phyloP scores from a whole-genome alignment of 495 filamentous ascomycete species.

The Neurospora sp. region DNA sequence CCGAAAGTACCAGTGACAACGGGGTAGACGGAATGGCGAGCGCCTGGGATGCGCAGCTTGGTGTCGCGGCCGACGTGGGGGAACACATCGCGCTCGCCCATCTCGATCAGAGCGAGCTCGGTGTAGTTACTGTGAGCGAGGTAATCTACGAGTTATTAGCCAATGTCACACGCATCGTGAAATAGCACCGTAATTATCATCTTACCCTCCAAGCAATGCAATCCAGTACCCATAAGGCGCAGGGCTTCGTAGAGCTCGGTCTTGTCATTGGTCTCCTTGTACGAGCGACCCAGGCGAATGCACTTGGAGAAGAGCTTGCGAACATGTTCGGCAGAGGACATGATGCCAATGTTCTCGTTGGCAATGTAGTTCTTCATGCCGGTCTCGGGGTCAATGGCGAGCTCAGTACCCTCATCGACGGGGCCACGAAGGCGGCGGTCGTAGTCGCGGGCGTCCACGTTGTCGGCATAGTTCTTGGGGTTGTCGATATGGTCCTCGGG shows the following conservation, averaged over 20 bases:
- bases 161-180: neutral
- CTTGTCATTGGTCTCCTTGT: constrained; percentile 49
- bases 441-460: constrained; percentile 73
- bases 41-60: constrained; percentile 54
- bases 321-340: constrained; percentile 65
- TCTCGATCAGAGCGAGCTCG: constrained; percentile 74
- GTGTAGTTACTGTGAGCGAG: constrained; percentile 86
- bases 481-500: constrained; percentile 86
- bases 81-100: constrained; percentile 71
- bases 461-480: constrained; percentile 69
- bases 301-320: constrained; percentile 59
- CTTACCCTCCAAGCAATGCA: constrained; percentile 75
- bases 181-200: neutral
- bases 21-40: constrained; percentile 55
- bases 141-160: constrained; percentile 46
- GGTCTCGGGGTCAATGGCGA: constrained; percentile 64
- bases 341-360: constrained; percentile 61
- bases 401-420: constrained; percentile 66
- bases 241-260: constrained; percentile 76
- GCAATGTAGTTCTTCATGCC: constrained; percentile 91
- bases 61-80: constrained; percentile 73
- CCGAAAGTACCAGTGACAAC: constrained; percentile 86
- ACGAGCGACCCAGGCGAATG: constrained; percentile 65
- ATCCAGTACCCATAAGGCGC: constrained; percentile 71
- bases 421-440: constrained; percentile 70